Evolutionary conservation across 2,329 filamentous ascomycete species (phyloP).

Genomic region (Pseudogymnoascus sp.): DNA sequence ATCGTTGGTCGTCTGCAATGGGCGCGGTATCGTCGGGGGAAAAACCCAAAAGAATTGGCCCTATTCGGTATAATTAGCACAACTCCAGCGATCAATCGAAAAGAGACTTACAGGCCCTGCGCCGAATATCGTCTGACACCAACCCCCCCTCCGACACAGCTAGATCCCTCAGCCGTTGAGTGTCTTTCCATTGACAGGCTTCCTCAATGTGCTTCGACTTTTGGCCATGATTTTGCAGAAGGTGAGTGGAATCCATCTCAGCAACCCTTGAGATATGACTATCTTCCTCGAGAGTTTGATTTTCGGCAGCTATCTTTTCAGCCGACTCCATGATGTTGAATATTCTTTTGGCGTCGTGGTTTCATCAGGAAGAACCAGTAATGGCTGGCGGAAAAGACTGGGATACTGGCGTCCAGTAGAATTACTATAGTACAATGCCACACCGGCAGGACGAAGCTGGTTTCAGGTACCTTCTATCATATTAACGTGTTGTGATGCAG

Average conservation of each 20-base stretch:
- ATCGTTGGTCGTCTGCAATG: constrained; percentile 19
- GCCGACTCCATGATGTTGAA: constrained; percentile 2
- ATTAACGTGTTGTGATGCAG: not conserved
- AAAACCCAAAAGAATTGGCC: constrained; percentile 52
- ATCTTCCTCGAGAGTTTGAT: constrained; percentile 27
- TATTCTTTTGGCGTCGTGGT: not conserved
- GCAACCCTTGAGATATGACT: constrained; percentile 35
- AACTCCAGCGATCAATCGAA: constrained; percentile 8
- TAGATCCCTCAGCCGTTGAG: constrained; percentile 46
- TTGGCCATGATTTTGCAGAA: not conserved
- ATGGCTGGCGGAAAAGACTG: not conserved
- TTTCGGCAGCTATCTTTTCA: not conserved
- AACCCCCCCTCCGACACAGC: constrained; percentile 61
- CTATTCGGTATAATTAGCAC: constrained; percentile 33
- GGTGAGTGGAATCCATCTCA: not conserved
- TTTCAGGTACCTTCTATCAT: not conserved
- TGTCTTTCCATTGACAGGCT: constrained; percentile 52
- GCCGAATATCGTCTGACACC: constrained; percentile 58
- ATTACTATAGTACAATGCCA: not conserved
- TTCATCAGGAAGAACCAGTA: not conserved
- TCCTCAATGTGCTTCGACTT: constrained; percentile 26
- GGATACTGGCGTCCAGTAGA: not conserved
- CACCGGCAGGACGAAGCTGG: not conserved
- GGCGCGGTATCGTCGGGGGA: constrained; percentile 15
- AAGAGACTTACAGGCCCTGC: constrained; percentile 63